Evolutionary conservation across 2,329 filamentous ascomycete species (phyloP), one percentile per base, ranked within the genome.

Genomic region (Cladosporium cucumerinum): DNA sequence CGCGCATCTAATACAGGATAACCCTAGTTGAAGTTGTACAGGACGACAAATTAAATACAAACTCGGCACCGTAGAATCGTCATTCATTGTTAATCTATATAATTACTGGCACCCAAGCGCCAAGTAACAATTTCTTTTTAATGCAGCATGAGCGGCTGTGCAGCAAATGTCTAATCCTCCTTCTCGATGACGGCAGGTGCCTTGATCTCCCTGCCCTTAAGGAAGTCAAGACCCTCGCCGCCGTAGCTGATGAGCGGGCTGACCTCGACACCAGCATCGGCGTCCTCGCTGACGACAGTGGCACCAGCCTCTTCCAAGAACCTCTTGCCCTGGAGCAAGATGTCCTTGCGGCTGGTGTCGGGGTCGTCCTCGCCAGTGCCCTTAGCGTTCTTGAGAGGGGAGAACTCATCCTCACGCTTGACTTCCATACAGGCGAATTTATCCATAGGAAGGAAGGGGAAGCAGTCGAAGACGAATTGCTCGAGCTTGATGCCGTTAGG

Each of bases 401-500:
- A 97, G 82, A 99, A 99, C 81, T 99, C 95, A 72, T 99, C 95
- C 82, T 97, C 93, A 67, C 95, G 92, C 78, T 89, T 92, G 61
- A 99, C 95, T 81, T 99, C 95, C 81, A 98, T 89, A 79, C 89
- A 96, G 26, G 93, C 95, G 75, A 99, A 99, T 81, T 96, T 93
- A 70, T 89, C 85, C 69, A 99, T 87, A 21, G 89, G 82, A 61
- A 96, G 83, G 83, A 94, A 86, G 67, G 94, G 93, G 85, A 99
- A 99, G 75, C 96, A 95, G 77, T 99, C 95, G 76, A 99, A 99
- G 67, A 99, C 93, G 73, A 98, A 99, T 80, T 98, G 95, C 85
- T 99, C 95, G 46, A 99, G 87, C 85, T 99, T 99, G 85, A 99
- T 93, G 71, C 95, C 95, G 76, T 99, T 99, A 69, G 95, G 92